Percentiles rank a stretch among this genome's conserved stretches.
Evolutionary conservation across 768 basidiomycete species (phyloP).

Genomic region (Mycena pura): DNA sequence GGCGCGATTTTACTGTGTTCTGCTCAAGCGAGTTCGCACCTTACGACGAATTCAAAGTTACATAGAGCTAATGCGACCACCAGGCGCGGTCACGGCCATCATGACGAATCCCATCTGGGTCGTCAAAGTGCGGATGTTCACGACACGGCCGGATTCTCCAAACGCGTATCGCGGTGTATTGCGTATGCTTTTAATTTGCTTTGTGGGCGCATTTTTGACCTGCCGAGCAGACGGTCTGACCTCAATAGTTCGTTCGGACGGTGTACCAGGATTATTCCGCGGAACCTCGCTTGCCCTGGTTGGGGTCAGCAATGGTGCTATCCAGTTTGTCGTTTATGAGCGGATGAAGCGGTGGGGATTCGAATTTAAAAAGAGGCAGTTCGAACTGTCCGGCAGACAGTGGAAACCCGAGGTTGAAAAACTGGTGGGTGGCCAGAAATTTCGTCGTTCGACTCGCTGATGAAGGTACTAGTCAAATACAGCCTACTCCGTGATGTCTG

Average conservation of each 20-base stretch:
- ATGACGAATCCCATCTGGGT: conserved; percentile 99
- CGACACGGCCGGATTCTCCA: conserved; percentile 70
- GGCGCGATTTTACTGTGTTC: conserved; percentile 86
- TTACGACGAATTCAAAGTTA: conserved; percentile 20
- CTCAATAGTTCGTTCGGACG: conserved; percentile 76
- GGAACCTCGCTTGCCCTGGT: conserved; percentile 89
- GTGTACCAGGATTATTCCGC: conserved; percentile 79
- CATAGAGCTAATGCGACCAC: conserved; percentile 12
- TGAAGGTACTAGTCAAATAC: conserved; percentile 73
- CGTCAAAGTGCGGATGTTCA: conserved; percentile 96
- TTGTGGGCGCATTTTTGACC: background rate
- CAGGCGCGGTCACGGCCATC: conserved; percentile 92
- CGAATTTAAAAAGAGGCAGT: conserved; percentile 72
- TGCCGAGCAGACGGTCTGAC: conserved; percentile 63
- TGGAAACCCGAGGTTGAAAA: conserved; percentile 84
- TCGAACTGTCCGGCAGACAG: conserved; percentile 61
- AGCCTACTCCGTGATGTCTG: conserved; percentile 92
- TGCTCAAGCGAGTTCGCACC: conserved; percentile 92
- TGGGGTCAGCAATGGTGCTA: conserved; percentile 92
- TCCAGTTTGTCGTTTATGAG: conserved; percentile 97
- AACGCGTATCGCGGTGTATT: conserved; percentile 80
- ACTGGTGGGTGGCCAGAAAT: conserved; percentile 61
- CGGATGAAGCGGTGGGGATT: conserved; percentile 93
- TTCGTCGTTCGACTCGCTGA: background rate
- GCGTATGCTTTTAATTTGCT: conserved; percentile 52